Evolutionary conservation across 78 protist species (phyloP), one percentile per base, ranked within the genome.

Genomic region (Tieghemostelium lacteum): DNA sequence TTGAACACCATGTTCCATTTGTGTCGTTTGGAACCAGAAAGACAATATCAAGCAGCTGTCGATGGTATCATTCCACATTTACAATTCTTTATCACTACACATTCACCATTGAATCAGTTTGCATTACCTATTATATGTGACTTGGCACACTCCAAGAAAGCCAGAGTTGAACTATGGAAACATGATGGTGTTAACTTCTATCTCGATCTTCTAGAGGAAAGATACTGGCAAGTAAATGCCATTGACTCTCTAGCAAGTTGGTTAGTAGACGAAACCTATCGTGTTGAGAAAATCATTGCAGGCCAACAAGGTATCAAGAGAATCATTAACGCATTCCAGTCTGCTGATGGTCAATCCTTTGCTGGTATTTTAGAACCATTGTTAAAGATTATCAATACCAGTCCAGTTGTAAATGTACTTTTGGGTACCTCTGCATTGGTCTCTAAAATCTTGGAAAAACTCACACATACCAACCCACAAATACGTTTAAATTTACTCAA

Each of bases 11-110:
- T 97, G 75, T 96, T 78, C 77, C 88, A 94, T 42, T 52, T 97
- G 19, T 97, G 98, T 93, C 85, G 94, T 72, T 34, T 97, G 73
- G 92, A 95, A 61, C 49, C 87, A 42, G 77, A 61, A 34, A 87
- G 98, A 45, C 98, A 97, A 87, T 97, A 96, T 85, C 71, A 67
- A 80, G 98, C 98, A 0, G 98, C 96, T 3, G 49, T 36, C 66
- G 74, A 67, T 26, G 98, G 98, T 37, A 64, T 80, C 17, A 55
- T 97, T 40, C 97, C 97, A 31, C 95, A 55, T 24, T 87, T 95
- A 34, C 67, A 69, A 88, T 74, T 33, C 49, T 83, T 83, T 22
- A 88, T 66, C 89, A 29, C 29, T 12, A 57, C 67, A 22, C 89
- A 85, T 78, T 63, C 92, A 58, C 94, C 95, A 61, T 94, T 97